These are phyloP conservation scores for Trichophyton benhamiae DNA, from an alignment of 2,329 filamentous ascomycete genomes.

Conservation along the genomic window DNA sequence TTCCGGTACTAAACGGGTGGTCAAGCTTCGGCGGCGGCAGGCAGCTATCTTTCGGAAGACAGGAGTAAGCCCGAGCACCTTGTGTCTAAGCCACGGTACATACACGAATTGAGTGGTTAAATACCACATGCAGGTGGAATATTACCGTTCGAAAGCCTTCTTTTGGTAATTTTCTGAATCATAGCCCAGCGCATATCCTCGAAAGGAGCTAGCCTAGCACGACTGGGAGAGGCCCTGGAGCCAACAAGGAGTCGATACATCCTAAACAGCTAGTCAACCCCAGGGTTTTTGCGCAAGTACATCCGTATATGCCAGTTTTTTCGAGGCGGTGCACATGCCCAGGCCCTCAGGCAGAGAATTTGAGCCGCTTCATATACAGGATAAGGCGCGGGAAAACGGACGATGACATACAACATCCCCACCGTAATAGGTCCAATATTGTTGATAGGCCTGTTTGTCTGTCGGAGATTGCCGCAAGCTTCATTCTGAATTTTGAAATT, in stretches of 20 bases:
- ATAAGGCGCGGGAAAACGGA: not conserved
- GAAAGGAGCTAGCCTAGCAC: not conserved
- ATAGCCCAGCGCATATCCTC: not conserved
- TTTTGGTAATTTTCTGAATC: not conserved
- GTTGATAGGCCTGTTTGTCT: not conserved
- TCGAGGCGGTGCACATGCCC: slow-evolving; percentile 1
- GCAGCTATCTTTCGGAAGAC: not conserved
- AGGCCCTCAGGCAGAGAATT: not conserved
- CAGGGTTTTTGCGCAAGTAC: not conserved
- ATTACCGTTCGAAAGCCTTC: not conserved
- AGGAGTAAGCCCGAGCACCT: not conserved
- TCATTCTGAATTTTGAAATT: not conserved
- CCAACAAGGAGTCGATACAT: not conserved
- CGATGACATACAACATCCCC: not conserved
- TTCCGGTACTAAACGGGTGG: not conserved
- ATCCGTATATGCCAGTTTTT: not conserved
- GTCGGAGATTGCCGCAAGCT: not conserved
- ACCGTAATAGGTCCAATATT: not conserved
- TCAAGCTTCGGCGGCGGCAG: not conserved
- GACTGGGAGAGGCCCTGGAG: not conserved
- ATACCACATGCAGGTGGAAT: not conserved
- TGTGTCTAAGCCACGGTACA: not conserved
- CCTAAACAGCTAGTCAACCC: not conserved
- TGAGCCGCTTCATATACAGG: not conserved
- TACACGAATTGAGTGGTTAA: not conserved